phyloP scores from a whole-genome alignment of 2,329 filamentous ascomycete species.

The Ophiognomonia clavigignenti-juglandacearum region DNA sequence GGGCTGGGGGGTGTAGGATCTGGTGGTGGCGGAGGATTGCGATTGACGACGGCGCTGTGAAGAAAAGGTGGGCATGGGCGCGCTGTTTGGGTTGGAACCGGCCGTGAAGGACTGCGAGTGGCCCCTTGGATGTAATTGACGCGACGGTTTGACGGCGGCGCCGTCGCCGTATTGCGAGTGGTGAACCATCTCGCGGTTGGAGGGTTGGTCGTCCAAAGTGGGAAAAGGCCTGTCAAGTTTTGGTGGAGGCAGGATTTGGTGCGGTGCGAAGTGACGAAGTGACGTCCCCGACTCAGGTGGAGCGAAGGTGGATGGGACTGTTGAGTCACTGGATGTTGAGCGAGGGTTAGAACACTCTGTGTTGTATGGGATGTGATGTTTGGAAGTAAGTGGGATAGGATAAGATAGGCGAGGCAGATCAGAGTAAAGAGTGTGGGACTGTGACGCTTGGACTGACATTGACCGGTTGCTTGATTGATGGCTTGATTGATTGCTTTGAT shows the following conservation, averaged over 20 bases:
- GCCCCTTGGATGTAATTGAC: conserved; percentile 8
- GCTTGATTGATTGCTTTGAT: too few species aligned
- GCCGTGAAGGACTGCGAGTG: conserved; percentile 16
- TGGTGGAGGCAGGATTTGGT: neutral
- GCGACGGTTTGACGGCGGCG: conserved; percentile 16
- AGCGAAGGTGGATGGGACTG: conserved; percentile 3
- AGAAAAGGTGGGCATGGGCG: conserved; percentile 14
- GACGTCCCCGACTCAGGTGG: conserved; percentile 1
- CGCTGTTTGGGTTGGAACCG: conserved; percentile 16
- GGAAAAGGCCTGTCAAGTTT: too few species aligned
- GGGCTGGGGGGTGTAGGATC: conserved; percentile 13
- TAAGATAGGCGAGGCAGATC: too few species aligned
- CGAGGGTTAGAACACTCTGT: neutral
- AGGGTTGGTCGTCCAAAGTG: neutral
- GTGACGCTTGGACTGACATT: too few species aligned
- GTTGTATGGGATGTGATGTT: conserved; percentile 6
- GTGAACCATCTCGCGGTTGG: conserved; percentile 11
- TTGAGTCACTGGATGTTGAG: conserved; percentile 3
- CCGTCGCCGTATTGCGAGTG: conserved; percentile 14
- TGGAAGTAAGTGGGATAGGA: conserved; percentile 15
- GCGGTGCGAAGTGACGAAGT: neutral
- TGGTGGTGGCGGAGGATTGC: conserved; percentile 10
- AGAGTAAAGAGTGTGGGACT: too few species aligned
- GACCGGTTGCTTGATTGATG: too few species aligned
- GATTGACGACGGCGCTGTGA: conserved; percentile 12